A percentile compares a stretch with the other conserved stretches of the same genome.
Evolutionary conservation across 768 basidiomycete species (phyloP).

Genomic region (Leccinellum albellum): DNA sequence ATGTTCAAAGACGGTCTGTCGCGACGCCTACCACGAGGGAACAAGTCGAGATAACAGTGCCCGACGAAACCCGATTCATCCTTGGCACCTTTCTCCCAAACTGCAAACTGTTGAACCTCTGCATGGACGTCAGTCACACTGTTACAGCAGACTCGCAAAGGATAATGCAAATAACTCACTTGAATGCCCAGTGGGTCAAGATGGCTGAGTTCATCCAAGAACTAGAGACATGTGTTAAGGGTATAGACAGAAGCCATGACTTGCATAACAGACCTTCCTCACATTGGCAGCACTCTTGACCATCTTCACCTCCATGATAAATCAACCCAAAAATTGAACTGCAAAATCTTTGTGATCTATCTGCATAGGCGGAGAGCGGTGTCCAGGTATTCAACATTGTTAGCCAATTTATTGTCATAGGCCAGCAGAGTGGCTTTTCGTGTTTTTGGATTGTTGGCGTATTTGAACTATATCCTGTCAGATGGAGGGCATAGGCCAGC

Average conservation of each 20-base stretch:
- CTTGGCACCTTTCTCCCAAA: constrained; percentile 76
- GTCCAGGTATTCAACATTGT: constrained; percentile 68
- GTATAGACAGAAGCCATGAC: background rate
- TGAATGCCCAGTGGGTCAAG: constrained; percentile 67
- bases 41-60: constrained; percentile 83
- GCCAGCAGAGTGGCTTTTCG: constrained; percentile 63
- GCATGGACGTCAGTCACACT: background rate
- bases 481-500: too few relatives aligned
- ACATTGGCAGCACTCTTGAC: constrained; percentile 18
- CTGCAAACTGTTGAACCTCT: constrained; percentile 80
- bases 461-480: constrained; percentile 86
- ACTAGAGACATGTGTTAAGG: constrained; percentile 38
- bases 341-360: too few relatives aligned
- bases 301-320: too few relatives aligned
- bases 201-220: constrained; percentile 73
- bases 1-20: background rate
- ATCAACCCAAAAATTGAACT: too few relatives aligned
- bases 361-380: too few relatives aligned
- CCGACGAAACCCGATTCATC: constrained; percentile 72
- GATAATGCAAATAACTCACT: constrained; percentile 33
- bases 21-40: constrained; percentile 58
- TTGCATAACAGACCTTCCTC: constrained; percentile 42
- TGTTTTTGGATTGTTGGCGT: constrained; percentile 65
- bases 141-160: background rate
- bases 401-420: constrained; percentile 61